Evolutionary conservation across 768 basidiomycete genomes (phyloP), one percentile per base, ranked within the genome.

Genomic region (Mycena capillaripes): DNA sequence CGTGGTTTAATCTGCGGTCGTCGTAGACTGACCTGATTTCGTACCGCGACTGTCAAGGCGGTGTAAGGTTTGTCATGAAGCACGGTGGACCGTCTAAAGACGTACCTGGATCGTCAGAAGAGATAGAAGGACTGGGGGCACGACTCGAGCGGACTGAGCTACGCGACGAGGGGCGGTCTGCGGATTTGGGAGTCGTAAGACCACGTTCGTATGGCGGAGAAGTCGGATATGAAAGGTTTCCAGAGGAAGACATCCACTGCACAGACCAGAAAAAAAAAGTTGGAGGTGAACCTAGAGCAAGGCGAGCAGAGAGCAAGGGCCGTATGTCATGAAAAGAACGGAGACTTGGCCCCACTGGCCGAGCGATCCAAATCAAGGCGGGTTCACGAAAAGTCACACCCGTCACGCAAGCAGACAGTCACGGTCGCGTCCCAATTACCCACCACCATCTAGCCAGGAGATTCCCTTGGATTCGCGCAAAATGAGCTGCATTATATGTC

Each of bases 71-170:
- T 71, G 72, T 75, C 58, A 40, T 62, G 70, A 40, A 29, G 55
- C n/a, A n/a, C n/a, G n/a, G n/a, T n/a, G 34, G 23, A 36, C 25
- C 38, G 30, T 67, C 56, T 75, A 63, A 25, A 60, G 38, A 82
- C 88, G 78, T 81, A 93, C 93, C 92, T 83, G 92, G 87, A 77
- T 92, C 90, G 85, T 91, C 92, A 44, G 89, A 71, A 8, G 89
- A 86, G 50, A 86, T 76, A 17, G 86, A 85, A 29, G 92, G 91
- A 76, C 91, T 92, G 34, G 88, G 84, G 21, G 90, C 85, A 72
- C 86, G 88, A 59, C 81, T 78, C 6, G 70, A 74, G 42, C 83
- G 82, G n/a, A 82, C 48, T 0, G 88, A 89, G 48, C 77, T 79
- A 62, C 89, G 85, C 32, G 88, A 89, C 30, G 88, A 88, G 63